These are phyloP conservation scores for Colletotrichum caudatum DNA, from an alignment of 2,329 filamentous ascomycete species.

Conservation along the genomic window DNA sequence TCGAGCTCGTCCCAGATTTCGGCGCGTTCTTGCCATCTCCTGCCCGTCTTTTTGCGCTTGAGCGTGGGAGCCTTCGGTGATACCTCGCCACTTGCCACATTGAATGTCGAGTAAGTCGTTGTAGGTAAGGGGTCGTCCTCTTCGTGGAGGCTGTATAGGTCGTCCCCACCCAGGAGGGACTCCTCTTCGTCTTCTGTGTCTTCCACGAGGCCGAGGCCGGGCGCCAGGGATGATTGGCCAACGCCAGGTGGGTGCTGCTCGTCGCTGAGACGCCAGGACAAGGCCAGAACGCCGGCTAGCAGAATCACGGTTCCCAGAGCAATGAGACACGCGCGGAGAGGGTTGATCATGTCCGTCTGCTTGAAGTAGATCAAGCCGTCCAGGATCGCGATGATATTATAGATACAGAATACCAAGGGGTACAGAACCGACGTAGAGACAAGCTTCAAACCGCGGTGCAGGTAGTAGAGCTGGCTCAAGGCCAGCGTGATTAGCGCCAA, in stretches of 20 bases:
- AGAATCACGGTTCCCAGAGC: slow-evolving; percentile 88
- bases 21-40: slow-evolving; percentile 73
- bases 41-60: slow-evolving; percentile 60
- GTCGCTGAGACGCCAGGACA: slow-evolving; percentile 93
- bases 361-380: slow-evolving; percentile 98
- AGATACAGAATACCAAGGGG: slow-evolving; percentile 97
- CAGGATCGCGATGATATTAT: slow-evolving; percentile 98
- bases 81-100: slow-evolving; percentile 52
- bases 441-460: slow-evolving; percentile 92
- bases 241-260: slow-evolving; percentile 73
- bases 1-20: slow-evolving; percentile 93
- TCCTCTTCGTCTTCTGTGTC: slow-evolving; percentile 73
- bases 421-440: slow-evolving; percentile 97
- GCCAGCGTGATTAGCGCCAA: slow-evolving; percentile 84
- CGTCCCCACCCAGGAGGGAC: slow-evolving; percentile 63
- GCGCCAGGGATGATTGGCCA: slow-evolving; percentile 78
- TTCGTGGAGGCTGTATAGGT: slow-evolving; percentile 57
- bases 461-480: slow-evolving; percentile 91
- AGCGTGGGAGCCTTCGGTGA: slow-evolving; percentile 55
- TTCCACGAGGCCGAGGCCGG: slow-evolving; percentile 85
- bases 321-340: slow-evolving; percentile 83
- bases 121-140: slow-evolving; percentile 53
- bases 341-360: slow-evolving; percentile 83
- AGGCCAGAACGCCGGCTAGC: slow-evolving; percentile 85
- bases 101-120: slow-evolving; percentile 64